Evolutionary conservation across 768 basidiomycete genomes (phyloP).

Genomic region (Auricularia heimuer): DNA sequence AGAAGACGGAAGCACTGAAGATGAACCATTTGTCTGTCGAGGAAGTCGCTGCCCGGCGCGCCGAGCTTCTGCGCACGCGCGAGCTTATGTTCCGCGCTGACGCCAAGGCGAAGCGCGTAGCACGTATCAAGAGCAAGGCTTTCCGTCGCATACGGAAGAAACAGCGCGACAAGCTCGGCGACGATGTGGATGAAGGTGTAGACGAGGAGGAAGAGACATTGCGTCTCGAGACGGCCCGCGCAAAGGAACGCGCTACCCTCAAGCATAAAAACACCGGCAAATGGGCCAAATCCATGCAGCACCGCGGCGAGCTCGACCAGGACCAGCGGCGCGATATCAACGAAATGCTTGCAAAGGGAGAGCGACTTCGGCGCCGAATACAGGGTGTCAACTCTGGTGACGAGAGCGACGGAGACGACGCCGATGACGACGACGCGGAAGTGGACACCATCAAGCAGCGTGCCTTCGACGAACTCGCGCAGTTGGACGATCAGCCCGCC

Average conservation of each 20-base stretch:
- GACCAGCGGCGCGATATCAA: constrained; percentile 60
- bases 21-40: constrained; percentile 76
- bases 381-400: constrained; percentile 48
- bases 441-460: constrained; percentile 45
- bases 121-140: constrained; percentile 94
- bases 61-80: constrained; percentile 77
- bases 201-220: constrained; percentile 42
- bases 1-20: constrained; percentile 69
- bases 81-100: constrained; percentile 93
- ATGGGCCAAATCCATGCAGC: constrained; percentile 72
- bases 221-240: constrained; percentile 69
- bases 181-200: constrained; percentile 32
- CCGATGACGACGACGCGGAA: constrained; percentile 31
- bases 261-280: constrained; percentile 82
- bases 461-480: constrained; percentile 71
- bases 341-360: constrained; percentile 78
- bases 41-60: constrained; percentile 73
- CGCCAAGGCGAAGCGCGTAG: constrained; percentile 75
- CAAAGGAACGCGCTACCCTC: constrained; percentile 82
- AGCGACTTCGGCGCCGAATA: constrained; percentile 69
- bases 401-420: constrained; percentile 31
- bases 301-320: constrained; percentile 54
- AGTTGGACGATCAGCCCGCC: constrained; percentile 32
- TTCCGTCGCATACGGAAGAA: constrained; percentile 81
- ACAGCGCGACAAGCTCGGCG: constrained; percentile 51